Percentiles rank a stretch among this genome's conserved stretches.
Evolutionary conservation across 2,329 filamentous ascomycete species (phyloP).

Genomic region (Akanthomyces muscarius): DNA sequence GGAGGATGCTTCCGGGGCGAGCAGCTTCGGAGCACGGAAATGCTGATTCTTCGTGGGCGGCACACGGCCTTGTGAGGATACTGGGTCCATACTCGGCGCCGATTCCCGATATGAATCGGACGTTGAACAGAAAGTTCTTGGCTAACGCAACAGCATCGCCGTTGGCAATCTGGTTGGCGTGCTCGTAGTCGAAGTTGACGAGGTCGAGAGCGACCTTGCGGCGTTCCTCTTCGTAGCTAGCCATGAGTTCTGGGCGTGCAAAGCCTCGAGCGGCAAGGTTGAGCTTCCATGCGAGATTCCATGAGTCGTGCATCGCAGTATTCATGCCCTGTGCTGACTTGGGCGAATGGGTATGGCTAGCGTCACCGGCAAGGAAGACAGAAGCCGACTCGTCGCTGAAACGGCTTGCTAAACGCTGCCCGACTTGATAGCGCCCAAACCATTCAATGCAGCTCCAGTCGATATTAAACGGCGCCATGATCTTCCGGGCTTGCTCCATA

Average conservation of each 20-base stretch:
- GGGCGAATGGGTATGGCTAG: conserved; percentile 68
- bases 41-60: conserved; percentile 39
- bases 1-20: conserved; percentile 52
- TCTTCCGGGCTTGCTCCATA: conserved; percentile 61
- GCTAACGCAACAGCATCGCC: conserved; percentile 62
- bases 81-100: conserved; percentile 59
- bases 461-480: conserved; percentile 55
- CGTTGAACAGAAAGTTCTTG: conserved; percentile 65
- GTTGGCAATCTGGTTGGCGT: conserved; percentile 54
- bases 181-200: conserved; percentile 56
- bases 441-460: conserved; percentile 60
- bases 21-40: conserved; percentile 26
- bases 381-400: conserved; percentile 60
- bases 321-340: conserved; percentile 70
- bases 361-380: conserved; percentile 68
- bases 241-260: conserved; percentile 49
- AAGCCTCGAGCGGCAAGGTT: conserved; percentile 53
- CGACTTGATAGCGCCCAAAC: conserved; percentile 70
- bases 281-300: conserved; percentile 56
- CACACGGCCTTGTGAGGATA: conserved; percentile 42
- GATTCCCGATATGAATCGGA: conserved; percentile 69
- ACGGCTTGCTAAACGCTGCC: conserved; percentile 65
- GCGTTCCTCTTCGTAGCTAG: conserved; percentile 61
- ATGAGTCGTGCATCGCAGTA: conserved; percentile 54
- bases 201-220: conserved; percentile 57